Percentiles rank a stretch among this genome's conserved stretches.
Evolutionary conservation across 2,329 filamentous ascomycete species (phyloP).

Genomic region (Alternaria arborescens): DNA sequence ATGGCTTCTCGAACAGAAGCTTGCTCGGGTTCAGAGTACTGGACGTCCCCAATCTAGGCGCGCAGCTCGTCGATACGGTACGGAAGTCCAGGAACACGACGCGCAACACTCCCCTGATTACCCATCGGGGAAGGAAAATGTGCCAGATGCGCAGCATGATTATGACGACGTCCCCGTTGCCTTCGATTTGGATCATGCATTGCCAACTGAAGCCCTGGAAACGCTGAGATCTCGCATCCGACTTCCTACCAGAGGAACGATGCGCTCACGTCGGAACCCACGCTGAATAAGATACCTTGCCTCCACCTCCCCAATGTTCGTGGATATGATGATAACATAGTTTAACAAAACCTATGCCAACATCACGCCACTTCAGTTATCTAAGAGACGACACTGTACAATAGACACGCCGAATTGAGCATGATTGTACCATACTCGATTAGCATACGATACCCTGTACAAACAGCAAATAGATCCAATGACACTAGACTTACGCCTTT

Average conservation of each 20-base stretch:
- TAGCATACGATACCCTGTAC: conserved; percentile 3
- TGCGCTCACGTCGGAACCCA: not conserved
- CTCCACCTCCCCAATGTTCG: not conserved
- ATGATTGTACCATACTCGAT: not conserved
- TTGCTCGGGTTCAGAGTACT: conserved; percentile 4
- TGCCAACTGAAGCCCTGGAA: conserved; percentile 17
- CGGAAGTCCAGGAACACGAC: not conserved
- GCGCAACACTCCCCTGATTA: not conserved
- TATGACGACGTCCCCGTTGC: not conserved
- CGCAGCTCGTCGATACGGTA: not conserved
- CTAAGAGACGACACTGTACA: not conserved
- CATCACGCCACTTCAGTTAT: not conserved
- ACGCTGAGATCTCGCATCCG: conserved; percentile 15
- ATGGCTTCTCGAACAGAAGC: conserved; percentile 16
- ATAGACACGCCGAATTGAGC: not conserved
- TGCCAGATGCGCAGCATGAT: not conserved
- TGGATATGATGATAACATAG: not conserved
- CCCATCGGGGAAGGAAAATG: not conserved
- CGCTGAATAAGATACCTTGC: not conserved
- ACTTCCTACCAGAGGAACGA: conserved; percentile 9
- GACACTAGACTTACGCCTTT: not conserved
- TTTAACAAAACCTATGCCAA: not conserved
- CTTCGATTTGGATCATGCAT: conserved; percentile 9
- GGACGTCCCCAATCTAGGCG: not conserved
- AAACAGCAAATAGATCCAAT: not conserved